Evolutionary conservation across 2,329 filamentous ascomycete genomes (phyloP).

Genomic region (Pseudogymnoascus sp.): DNA sequence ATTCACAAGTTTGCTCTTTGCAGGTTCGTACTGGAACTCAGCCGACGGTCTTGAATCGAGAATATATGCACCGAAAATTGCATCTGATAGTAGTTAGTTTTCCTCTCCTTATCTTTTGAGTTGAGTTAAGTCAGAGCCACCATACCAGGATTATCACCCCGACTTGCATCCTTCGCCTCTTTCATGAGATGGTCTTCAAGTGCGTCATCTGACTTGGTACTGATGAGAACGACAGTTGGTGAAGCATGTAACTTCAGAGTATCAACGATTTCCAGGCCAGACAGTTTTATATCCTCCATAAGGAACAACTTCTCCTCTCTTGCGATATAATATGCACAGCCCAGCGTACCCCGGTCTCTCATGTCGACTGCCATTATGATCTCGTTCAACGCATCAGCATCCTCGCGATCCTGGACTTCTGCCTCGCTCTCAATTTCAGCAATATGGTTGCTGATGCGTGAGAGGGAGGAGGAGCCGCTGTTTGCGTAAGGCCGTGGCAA

Average conservation of each 20-base stretch:
- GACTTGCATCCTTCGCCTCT: constrained; percentile 24
- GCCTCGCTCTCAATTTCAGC: constrained; percentile 24
- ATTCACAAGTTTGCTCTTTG: constrained; percentile 56
- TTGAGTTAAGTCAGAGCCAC: not conserved
- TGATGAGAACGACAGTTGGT: constrained; percentile 48
- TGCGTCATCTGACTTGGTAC: constrained; percentile 26
- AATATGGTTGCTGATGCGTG: not conserved
- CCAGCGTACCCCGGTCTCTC: constrained; percentile 60
- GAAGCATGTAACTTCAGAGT: constrained; percentile 47
- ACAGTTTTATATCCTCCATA: constrained; percentile 66
- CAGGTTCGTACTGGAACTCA: constrained; percentile 64
- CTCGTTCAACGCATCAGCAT: constrained; percentile 52
- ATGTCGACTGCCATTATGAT: constrained; percentile 75
- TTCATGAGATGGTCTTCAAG: constrained; percentile 26
- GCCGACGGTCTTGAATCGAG: constrained; percentile 61
- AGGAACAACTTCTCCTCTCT: constrained; percentile 62
- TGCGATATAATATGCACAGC: constrained; percentile 76
- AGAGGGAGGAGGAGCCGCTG: not conserved
- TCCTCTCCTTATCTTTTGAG: not conserved
- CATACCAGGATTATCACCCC: constrained; percentile 11
- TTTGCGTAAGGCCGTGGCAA: constrained; percentile 11
- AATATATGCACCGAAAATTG: constrained; percentile 35
- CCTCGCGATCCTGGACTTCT: constrained; percentile 28
- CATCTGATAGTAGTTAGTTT: constrained; percentile 24
- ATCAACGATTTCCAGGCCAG: constrained; percentile 61